phyloP scores from a whole-genome alignment of 441 rosid species.

The Arabidopsis hybrid region DNA sequence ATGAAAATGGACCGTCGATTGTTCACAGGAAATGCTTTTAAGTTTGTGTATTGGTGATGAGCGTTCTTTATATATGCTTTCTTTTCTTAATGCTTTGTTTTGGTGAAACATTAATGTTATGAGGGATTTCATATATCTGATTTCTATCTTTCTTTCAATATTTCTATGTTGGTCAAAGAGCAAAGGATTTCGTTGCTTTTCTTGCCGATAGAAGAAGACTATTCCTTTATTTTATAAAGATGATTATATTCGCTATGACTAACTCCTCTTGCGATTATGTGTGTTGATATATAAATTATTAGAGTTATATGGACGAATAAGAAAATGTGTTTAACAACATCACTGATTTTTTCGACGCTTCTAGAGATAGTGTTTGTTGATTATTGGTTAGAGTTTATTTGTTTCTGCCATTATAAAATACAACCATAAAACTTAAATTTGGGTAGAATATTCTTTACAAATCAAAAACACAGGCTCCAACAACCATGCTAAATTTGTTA shows the following conservation, averaged over 20 bases:
- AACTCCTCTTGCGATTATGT: not conserved
- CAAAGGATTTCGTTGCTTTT: not conserved
- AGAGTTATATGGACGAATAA: not conserved
- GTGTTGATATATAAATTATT: not conserved
- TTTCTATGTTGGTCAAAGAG: not conserved
- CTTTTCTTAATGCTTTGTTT: not conserved
- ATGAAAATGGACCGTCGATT: constrained; percentile 4
- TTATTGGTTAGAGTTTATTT: not conserved
- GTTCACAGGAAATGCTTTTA: constrained; percentile 21
- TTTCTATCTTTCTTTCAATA: not conserved
- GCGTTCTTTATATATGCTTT: not conserved
- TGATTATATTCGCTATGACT: not conserved
- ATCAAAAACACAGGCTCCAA: not conserved
- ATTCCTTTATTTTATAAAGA: not conserved
- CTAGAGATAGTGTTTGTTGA: not conserved
- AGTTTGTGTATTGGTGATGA: not conserved
- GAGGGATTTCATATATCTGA: not conserved
- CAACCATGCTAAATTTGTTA: not conserved
- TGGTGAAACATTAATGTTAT: not conserved
- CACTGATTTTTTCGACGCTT: not conserved
- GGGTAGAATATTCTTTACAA: not conserved
- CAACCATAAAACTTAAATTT: not conserved
- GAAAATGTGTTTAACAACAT: too few species aligned
- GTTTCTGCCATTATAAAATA: not conserved
- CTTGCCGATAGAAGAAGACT: not conserved